These are phyloP conservation scores for Oryza longistaminata DNA, from an alignment of 176 grass and related monocot genomes.

Conservation along the genomic window DNA sequence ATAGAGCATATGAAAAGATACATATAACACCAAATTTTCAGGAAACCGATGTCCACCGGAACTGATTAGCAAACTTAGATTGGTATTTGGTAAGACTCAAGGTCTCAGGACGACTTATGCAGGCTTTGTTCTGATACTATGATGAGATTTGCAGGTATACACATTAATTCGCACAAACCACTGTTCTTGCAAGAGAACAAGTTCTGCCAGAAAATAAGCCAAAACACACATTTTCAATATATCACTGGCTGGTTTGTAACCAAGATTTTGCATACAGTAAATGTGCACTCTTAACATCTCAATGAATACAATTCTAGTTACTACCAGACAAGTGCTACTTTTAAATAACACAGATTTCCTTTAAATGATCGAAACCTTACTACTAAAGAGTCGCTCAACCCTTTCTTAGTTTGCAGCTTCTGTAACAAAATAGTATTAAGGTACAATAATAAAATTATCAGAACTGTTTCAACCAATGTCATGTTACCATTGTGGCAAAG, in stretches of 20 bases:
- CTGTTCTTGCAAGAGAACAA: background rate
- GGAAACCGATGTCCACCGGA: background rate
- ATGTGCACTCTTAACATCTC: background rate
- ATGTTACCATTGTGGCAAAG: no score
- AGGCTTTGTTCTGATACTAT: background rate
- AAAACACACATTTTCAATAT: background rate
- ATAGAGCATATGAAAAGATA: background rate
- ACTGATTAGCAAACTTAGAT: background rate
- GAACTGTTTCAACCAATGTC: background rate
- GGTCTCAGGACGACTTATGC: background rate
- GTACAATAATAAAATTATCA: background rate
- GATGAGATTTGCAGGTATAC: background rate
- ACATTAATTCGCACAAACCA: background rate
- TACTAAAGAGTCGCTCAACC: background rate
- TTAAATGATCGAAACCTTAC: background rate
- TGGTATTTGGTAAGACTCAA: background rate
- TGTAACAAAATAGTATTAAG: background rate
- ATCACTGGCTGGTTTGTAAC: background rate
- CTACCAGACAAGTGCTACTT: background rate
- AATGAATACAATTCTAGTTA: constrained; percentile 2
- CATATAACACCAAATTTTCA: background rate
- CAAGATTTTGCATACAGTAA: constrained; percentile 2
- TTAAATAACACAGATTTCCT: background rate
- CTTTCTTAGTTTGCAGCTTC: background rate
- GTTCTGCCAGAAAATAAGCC: background rate